Base-by-base conservation (phyloP, 1,139 yeast genomes). In the Nakaseomyces sp. region DNA sequence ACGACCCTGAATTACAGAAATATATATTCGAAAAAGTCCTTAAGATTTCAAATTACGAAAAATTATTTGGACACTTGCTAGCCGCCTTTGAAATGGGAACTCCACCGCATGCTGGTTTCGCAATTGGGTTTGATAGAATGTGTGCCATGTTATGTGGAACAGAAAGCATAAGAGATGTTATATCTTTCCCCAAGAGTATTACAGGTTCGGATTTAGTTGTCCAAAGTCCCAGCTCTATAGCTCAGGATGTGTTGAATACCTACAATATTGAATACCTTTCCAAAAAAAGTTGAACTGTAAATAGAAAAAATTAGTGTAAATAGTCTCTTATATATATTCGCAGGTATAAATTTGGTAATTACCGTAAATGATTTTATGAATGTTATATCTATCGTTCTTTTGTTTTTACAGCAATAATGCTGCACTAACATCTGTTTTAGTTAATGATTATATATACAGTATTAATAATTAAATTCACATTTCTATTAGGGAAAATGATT, bases 21-120 rank as follows among this genome's bases (percentile, higher is more conserved):
- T 85, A 70, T 58, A 74, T 91, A 2, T 78, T 84, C 55, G 69
- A 74, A 44, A 64, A 74, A 29, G 69, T 84, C 22, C 66, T 83
- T 30, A 61, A 69, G 10, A 79, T 83, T n/a, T 44, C 58, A 0
- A 70, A 85, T 50, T 73, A 83, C 43, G 70, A 79, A 41, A 60
- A 63, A 16, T 67, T 87, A n/a, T 91, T 91, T 68, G 95, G 95
- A 0, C 99, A 93, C 63, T 70, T 91, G 40, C 68, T 93, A 28
- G 70, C 72, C 39, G 96, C 96, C 0, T 75, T 91, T 47, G 76
- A 77, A 37, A 79, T 85, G 68, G 98, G 98, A 1, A 88, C 97
- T 58, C 99, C 99, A 0, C 98, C 99, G 0, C 99, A 91, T 67
- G 96, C 97, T 2, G 99, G 99, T 0, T 70, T 91, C 43, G 99